Base-by-base conservation (phyloP, 345 rosid species). In the Brassica cretica region DNA sequence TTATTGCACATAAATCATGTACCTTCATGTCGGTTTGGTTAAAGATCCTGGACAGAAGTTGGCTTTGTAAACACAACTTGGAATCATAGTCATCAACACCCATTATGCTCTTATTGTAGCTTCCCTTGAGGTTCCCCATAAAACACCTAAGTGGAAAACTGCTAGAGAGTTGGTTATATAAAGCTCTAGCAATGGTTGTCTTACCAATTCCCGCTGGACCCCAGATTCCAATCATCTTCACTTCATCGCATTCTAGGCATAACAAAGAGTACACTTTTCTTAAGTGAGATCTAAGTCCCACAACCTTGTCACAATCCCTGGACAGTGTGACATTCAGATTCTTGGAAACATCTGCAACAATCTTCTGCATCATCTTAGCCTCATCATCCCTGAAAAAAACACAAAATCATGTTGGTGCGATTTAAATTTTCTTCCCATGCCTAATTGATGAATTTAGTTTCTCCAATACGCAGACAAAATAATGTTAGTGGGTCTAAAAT, bases 131-230 rank as follows among this genome's bases (percentile, higher is more conserved):
- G 66, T 62, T 25, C 6, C 64, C 66, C 37, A 62, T 62, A 14
- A 62, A 62, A 29, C 66, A 62, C 4, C 15, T 62, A 27, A 27
- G 66, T 29, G 9, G 19, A 62, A 62, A 62, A 6, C 8, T 4
- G 66, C 37, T 29, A 29, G 66, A 29, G 4, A 62, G 66, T 29
- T 27, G 66, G 18, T 2, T 62, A 18, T 5, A 62, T 62, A 62
- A 62, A 29, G 66, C 66, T 62, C 66, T 29, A 14, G 66, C 66
- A 27, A 62, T 62, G 37, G 66, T 62, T 5, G 66, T 62, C 37
- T 62, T 62, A 29, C 66, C 66, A 5, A 62, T 62, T 2, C 64
- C 39, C 2, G 39, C 66, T 14, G 39, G 66, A 27, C 66, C 66
- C 37, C 37, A 14, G 0, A 62, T 62, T 29, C 39, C 66, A 27